Conservation (phyloP, 352 stramenopile species). For the Pythium sp. region DNA sequence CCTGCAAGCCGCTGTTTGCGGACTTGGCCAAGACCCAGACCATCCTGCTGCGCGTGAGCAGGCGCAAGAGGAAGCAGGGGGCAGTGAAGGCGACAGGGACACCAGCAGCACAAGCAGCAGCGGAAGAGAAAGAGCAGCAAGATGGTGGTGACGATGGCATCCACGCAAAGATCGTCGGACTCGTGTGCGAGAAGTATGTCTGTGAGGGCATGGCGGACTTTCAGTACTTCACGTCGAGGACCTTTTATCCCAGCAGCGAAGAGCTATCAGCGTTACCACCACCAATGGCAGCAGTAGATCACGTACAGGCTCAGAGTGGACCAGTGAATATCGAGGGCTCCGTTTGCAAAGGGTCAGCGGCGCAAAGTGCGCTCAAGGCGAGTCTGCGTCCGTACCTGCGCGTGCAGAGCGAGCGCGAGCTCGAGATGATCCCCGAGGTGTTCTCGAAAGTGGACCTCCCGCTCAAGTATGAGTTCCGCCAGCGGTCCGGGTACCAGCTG, state of each 20-base stretch:
- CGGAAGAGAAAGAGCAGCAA: not conserved
- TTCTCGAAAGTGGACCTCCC: constrained; percentile 84
- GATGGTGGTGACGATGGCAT: constrained; percentile 9
- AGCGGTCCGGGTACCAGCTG: constrained; percentile 68
- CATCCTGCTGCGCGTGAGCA: constrained; percentile 55
- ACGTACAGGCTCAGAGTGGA: constrained; percentile 5
- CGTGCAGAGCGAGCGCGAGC: constrained; percentile 42
- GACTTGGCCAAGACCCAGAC: constrained; percentile 82
- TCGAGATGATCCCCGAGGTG: constrained; percentile 78
- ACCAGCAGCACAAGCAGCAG: not conserved
- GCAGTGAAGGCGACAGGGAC: not conserved
- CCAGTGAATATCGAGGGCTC: constrained; percentile 15
- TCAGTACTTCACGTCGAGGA: constrained; percentile 71
- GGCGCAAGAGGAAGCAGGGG: constrained; percentile 25
- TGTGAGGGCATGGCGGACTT: constrained; percentile 87
- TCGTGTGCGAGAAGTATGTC: constrained; percentile 78
- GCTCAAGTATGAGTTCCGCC: constrained; percentile 83
- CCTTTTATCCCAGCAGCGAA: constrained; percentile 40
- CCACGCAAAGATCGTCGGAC: constrained; percentile 49
- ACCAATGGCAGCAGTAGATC: not conserved
- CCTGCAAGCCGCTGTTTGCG: constrained; percentile 80
- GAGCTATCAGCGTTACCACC: not conserved
- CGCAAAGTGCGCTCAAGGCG: constrained; percentile 44
- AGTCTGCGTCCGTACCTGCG: constrained; percentile 59
- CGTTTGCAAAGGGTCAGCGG: constrained; percentile 37